These are phyloP conservation scores for Epicoccum sorghinum DNA, from an alignment of 2,329 filamentous ascomycete genomes.

Conservation along the genomic window DNA sequence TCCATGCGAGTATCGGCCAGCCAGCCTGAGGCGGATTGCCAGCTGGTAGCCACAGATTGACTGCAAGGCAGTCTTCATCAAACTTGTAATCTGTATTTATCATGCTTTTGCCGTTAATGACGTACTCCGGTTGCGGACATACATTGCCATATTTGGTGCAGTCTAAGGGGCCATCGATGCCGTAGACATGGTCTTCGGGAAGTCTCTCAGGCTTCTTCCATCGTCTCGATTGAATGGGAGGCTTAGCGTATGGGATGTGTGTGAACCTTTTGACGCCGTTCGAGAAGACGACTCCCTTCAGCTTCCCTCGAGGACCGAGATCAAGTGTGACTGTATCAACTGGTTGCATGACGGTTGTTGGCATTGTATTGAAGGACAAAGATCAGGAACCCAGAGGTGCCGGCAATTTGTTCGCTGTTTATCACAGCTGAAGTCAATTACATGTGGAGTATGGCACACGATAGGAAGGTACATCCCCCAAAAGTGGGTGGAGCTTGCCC, in stretches of 20 bases:
- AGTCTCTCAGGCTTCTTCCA: conserved; percentile 10
- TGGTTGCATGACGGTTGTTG: neutral
- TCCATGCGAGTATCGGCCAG: conserved; percentile 14
- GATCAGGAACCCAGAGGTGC: neutral
- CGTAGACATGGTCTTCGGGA: conserved; percentile 6
- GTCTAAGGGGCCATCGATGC: conserved; percentile 4
- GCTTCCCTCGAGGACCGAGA: conserved; percentile 8
- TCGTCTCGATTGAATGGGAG: conserved; percentile 4
- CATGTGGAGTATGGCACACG: neutral
- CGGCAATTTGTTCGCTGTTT: neutral
- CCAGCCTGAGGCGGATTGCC: conserved; percentile 5
- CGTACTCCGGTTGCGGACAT: conserved; percentile 10
- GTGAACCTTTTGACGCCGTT: conserved; percentile 13
- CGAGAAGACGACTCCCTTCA: neutral
- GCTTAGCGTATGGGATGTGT: conserved; percentile 8
- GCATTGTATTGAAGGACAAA: no score
- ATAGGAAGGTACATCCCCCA: conserved; percentile 4
- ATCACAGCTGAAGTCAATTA: neutral
- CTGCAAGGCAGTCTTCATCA: conserved; percentile 10
- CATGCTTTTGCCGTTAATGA: conserved; percentile 4
- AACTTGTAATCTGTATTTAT: conserved; percentile 6
- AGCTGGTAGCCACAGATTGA: conserved; percentile 9
- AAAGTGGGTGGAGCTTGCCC: conserved; percentile 1
- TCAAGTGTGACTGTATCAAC: conserved; percentile 3
- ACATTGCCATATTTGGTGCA: conserved; percentile 12